Base-by-base conservation (phyloP, 805 yeast species). In the Kazachstania viticola region DNA sequence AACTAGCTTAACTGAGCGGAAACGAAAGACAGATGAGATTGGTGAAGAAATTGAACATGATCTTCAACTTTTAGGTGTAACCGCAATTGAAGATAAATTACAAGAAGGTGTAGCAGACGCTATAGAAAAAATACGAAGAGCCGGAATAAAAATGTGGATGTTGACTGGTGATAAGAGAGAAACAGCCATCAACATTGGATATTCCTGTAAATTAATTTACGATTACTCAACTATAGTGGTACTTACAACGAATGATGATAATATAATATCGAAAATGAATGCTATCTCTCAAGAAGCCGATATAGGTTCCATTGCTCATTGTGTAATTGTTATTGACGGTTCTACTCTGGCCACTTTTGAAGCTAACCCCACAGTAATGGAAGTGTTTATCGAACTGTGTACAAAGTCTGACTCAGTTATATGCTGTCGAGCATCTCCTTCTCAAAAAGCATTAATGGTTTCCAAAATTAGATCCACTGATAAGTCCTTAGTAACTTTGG, bases 61-160 rank as follows among this genome's bases (percentile, higher is more conserved):
- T n/a, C 60, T 88, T 24, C 75, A 68, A 34, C 58, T 91, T 6
- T 54, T 78, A 7, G 99, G 98, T 4, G 95, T 94, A 3, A 85
- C 96, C 4, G 98, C 97, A 0, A 91, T 91, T 39, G 99, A 91
- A 52, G 99, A 91, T 51, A 91, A 88, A 50, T 65, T 91, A 25
- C 99, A 91, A 58, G 79, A 77, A 16, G 99, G 98, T n/a, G 98
- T 91, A 5, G 79, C 96, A 15, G 95, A 87, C 33, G 73, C 97
- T 0, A 87, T 91, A 40, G 96, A 84, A 36, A 85, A 84, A 48
- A 66, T 91, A 30, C 71, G 94, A 45, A 67, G 93, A 40, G 97
- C 99, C 0, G 95, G 95, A 3, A 84, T 91, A 35, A 83, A 79
- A 48, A 60, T 91, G 65, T 91, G 99, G 99, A 91, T 91, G 96